phyloP scores from a whole-genome alignment of 805 yeast genomes.

The Kazachstania africana region DNA sequence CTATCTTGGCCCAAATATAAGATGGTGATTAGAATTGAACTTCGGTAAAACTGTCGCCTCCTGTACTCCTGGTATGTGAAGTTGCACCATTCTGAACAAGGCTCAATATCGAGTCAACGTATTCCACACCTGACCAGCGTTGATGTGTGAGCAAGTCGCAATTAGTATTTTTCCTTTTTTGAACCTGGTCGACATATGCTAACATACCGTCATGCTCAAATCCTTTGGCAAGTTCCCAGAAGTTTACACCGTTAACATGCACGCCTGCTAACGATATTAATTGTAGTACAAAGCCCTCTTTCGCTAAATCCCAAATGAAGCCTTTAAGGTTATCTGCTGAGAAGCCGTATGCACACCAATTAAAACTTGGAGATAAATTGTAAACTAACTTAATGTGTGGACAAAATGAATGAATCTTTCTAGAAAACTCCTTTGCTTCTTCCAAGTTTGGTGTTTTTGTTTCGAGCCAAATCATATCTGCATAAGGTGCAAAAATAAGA shows the following conservation, averaged over 20 bases:
- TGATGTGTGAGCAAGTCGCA: conserved; percentile 50
- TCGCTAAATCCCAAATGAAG: conserved; percentile 43
- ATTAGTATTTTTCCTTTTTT: conserved; percentile 33
- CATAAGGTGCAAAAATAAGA: conserved; percentile 42
- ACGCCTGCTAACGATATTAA: conserved; percentile 51
- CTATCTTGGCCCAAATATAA: too few relatives aligned
- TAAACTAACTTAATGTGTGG: conserved; percentile 49
- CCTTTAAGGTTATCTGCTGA: conserved; percentile 32
- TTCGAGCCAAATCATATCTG: conserved; percentile 52
- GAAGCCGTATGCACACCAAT: conserved; percentile 50
- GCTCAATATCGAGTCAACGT: conserved; percentile 34
- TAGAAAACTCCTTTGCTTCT: conserved; percentile 39
- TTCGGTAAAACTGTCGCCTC: conserved; percentile 36
- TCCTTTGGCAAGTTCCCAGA: conserved; percentile 38
- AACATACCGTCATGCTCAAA: conserved; percentile 46
- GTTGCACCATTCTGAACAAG: conserved; percentile 34
- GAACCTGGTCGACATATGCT: conserved; percentile 45
- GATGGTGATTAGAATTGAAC: conserved; percentile 9
- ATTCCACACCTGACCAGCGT: conserved; percentile 53
- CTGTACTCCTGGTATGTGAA: conserved; percentile 30
- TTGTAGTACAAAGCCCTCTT: conserved; percentile 47
- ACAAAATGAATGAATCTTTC: conserved; percentile 32
- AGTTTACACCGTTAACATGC: conserved; percentile 40
- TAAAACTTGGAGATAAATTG: conserved; percentile 49
- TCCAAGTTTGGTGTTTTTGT: conserved; percentile 45